Percentiles rank a stretch among this genome's conserved stretches.
phyloP scores from a whole-genome alignment of 2,329 filamentous ascomycete genomes.

The Aureobasidium sp. region DNA sequence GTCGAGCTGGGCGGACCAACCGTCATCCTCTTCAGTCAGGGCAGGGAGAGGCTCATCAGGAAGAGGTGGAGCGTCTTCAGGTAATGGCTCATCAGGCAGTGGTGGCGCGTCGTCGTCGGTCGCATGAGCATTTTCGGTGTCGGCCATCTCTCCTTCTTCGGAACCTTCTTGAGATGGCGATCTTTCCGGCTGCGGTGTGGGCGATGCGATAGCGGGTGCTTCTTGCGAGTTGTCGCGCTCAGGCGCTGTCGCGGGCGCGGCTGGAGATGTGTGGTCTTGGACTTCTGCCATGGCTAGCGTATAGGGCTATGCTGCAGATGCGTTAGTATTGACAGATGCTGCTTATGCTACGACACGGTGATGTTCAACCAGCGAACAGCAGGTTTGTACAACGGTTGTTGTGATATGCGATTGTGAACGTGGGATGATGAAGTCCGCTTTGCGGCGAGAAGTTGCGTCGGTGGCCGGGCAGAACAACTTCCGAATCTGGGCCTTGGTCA shows the following conservation, averaged over 20 bases:
- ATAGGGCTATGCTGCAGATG: neutral
- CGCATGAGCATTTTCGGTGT: constrained; percentile 15
- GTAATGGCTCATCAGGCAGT: constrained; percentile 13
- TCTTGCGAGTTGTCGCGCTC: neutral
- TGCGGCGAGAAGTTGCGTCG: neutral
- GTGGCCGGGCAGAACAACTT: neutral
- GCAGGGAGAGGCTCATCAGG: constrained; percentile 45
- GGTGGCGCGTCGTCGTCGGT: constrained; percentile 15
- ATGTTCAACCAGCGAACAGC: neutral
- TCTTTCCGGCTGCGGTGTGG: neutral
- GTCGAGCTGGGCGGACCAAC: constrained; percentile 79
- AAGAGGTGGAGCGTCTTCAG: constrained; percentile 22
- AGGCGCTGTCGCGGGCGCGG: neutral
- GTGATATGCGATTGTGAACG: neutral
- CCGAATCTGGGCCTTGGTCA: neutral
- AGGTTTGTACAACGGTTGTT: neutral
- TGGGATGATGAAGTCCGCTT: neutral
- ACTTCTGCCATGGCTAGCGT: constrained; percentile 6
- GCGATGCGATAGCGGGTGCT: neutral
- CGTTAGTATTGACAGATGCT: constrained; percentile 1
- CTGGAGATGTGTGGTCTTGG: neutral
- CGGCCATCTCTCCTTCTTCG: constrained; percentile 14
- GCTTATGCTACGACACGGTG: neutral
- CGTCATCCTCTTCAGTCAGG: constrained; percentile 44
- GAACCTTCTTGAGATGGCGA: constrained; percentile 9